These are phyloP conservation scores for Pyrenula massariospora DNA, from an alignment of 495 filamentous ascomycete species.

Conservation along the genomic window DNA sequence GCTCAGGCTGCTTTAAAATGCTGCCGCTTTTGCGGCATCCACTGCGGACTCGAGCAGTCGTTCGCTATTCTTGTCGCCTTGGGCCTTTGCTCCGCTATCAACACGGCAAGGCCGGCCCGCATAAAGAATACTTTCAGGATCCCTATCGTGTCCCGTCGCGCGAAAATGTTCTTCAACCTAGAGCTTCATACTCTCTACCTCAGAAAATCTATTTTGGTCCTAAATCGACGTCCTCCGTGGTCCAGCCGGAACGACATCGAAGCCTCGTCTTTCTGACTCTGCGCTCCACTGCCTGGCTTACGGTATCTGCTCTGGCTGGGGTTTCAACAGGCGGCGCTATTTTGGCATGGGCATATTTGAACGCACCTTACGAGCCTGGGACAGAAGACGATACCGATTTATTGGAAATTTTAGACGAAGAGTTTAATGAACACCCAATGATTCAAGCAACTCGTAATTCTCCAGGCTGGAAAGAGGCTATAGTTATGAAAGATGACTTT, in stretches of 20 bases:
- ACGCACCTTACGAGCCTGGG: slow-evolving; percentile 23
- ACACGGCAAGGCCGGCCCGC: background rate
- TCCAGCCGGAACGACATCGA: background rate
- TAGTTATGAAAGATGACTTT: background rate
- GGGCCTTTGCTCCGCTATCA: background rate
- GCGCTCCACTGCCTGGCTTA: background rate
- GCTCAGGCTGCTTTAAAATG: too few species aligned
- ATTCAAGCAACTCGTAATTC: slow-evolving; percentile 39
- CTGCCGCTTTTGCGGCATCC: background rate
- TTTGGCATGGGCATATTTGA: slow-evolving; percentile 12
- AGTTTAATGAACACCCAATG: slow-evolving; percentile 34
- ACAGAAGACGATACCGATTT: slow-evolving; percentile 15
- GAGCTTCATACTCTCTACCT: too few species aligned
- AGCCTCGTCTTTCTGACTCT: background rate
- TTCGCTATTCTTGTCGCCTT: background rate
- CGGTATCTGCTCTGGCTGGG: background rate
- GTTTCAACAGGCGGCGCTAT: background rate
- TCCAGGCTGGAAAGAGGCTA: slow-evolving; percentile 38
- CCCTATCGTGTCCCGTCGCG: background rate
- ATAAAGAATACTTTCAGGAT: slow-evolving; percentile 1
- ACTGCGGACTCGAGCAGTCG: background rate
- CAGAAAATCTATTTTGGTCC: background rate
- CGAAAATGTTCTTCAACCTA: background rate
- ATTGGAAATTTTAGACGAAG: slow-evolving; percentile 13
- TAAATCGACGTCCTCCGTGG: too few species aligned